Percentiles rank a stretch among this genome's conserved stretches.
Conservation (phyloP, 306 rosid genomes). For the Coriaria nepalensis region DNA sequence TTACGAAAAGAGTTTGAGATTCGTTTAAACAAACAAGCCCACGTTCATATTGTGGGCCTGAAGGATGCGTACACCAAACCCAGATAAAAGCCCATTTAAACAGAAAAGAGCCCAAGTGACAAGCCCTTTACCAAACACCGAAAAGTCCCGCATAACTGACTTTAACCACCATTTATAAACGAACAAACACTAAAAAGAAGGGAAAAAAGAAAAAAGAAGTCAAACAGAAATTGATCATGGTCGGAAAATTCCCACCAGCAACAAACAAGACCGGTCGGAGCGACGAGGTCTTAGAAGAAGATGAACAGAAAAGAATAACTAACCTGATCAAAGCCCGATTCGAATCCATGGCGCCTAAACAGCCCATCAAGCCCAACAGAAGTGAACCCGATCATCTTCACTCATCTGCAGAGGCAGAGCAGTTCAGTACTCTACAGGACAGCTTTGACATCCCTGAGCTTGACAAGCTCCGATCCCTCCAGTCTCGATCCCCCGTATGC, state of each 20-base stretch:
- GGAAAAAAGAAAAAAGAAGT: not conserved
- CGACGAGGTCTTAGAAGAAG: constrained; percentile 43
- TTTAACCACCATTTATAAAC: no score
- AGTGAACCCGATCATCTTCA: constrained; percentile 40
- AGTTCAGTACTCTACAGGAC: not conserved
- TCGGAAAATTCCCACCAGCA: constrained; percentile 19
- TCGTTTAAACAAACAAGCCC: no score
- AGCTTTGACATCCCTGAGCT: constrained; percentile 36
- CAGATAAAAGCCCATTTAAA: no score
- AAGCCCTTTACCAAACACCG: not conserved
- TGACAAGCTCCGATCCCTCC: constrained; percentile 41
- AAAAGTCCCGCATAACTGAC: no score
- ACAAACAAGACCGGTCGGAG: constrained; percentile 58
- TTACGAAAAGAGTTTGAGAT: no score
- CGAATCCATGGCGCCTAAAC: constrained; percentile 43
- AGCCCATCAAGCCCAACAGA: constrained; percentile 53
- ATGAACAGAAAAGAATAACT: constrained; percentile 44
- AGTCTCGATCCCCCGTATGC: constrained; percentile 32
- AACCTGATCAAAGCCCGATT: constrained; percentile 43
- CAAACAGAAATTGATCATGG: constrained; percentile 15
- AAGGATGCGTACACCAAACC: no score
- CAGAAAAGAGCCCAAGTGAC: not conserved
- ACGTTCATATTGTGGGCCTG: no score
- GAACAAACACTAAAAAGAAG: not conserved
- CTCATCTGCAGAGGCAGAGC: constrained; percentile 5